A percentile compares a stretch with the other conserved stretches of the same genome.
Evolutionary conservation across 768 basidiomycete genomes (phyloP).

Genomic region (Pleurotus cornucopiae): DNA sequence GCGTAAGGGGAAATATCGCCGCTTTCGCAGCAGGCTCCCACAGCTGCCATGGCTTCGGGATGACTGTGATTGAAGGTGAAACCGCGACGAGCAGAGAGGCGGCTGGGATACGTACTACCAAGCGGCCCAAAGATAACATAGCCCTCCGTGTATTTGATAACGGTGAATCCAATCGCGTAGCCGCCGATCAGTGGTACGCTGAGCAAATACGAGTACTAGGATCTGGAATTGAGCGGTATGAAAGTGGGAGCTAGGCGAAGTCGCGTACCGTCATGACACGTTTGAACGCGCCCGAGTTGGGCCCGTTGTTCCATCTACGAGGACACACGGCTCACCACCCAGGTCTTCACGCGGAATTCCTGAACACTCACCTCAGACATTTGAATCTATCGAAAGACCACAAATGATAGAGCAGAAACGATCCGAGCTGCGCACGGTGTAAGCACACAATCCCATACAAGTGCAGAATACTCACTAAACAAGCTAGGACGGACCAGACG

Average conservation of each 20-base stretch:
- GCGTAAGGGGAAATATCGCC: conserved; percentile 61
- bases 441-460: neutral
- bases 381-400: conserved; percentile 54
- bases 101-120: conserved; percentile 42
- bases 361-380: conserved; percentile 52
- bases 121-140: conserved; percentile 38
- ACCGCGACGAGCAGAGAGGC: conserved; percentile 1
- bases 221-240: neutral
- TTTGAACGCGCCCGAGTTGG: conserved; percentile 72
- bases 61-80: conserved; percentile 34
- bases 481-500: conserved; percentile 56
- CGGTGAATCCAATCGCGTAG: conserved; percentile 59
- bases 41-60: conserved; percentile 57
- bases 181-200: conserved; percentile 55
- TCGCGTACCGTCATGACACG: conserved; percentile 74
- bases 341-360: no score
- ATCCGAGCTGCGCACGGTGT: neutral
- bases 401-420: neutral
- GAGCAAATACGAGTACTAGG: conserved; percentile 68
- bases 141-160: conserved; percentile 75
- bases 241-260: neutral
- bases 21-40: conserved; percentile 46
- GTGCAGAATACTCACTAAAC: conserved; percentile 36
- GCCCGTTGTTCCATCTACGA: conserved; percentile 64
- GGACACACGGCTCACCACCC: neutral